Evolutionary conservation across 257 asterid genomes (phyloP), one percentile per base, ranked within the genome.

Genomic region (Cinchona pubescens): DNA sequence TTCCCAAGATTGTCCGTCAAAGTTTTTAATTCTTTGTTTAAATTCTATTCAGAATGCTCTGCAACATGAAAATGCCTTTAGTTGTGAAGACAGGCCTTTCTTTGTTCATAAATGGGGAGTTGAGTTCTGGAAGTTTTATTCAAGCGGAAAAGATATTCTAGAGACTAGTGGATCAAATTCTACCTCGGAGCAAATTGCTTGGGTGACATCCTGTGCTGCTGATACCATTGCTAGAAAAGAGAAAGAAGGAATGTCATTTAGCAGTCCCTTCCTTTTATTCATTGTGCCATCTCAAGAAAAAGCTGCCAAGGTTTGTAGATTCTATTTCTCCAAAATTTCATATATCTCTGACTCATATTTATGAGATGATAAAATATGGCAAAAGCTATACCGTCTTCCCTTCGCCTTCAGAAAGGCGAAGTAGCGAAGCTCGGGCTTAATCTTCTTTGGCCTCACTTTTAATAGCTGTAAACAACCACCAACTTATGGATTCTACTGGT

Each of bases 121-220:
- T 51, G 89, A 91, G 72, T 92, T 94, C 81, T 94, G 93, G 96
- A 91, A 86, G 60, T 78, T 81, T 61, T 90, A 87, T 83, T 77
- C 85, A 35, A 67, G 77, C 48, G 96, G 93, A 70, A 87, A 83
- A 80, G 92, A 94, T 82, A 85, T 94, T 14, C 15, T 89, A 56
- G 99, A 91, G 81, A 86, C 81, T 76, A 83, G 76, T 78, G 85
- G 84, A 76, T 80, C 84, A 72, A 81, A 84, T 80, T 83, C 94
- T 21, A 72, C 76, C 1, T 10, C 59, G 45, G 93, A 87, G 83
- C 93, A 91, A 84, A 86, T 91, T 85, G 96, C 96, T 75, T 95
- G 99, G 99, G 76, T 95, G 32, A 93, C 89, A 58, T 88, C 99
- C 19, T 85, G 93, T 29, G 92, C 93, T 76, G 92, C 97, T 77